These are phyloP conservation scores for Candida odintsovae DNA, from an alignment of 805 yeast genomes.

Conservation along the genomic window DNA sequence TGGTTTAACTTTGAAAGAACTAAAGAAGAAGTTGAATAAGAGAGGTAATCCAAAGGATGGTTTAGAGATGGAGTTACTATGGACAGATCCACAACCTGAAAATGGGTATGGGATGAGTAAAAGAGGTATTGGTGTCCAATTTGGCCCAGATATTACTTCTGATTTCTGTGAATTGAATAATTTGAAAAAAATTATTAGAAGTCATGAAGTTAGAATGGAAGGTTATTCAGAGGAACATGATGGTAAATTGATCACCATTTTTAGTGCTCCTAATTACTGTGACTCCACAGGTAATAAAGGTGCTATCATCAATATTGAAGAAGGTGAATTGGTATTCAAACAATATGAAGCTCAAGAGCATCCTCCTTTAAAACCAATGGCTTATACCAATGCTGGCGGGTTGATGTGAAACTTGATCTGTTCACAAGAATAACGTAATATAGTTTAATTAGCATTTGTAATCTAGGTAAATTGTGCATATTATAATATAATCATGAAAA, in stretches of 20 bases:
- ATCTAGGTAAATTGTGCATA: background rate
- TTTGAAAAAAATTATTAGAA: conserved; percentile 76
- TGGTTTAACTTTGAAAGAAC: conserved; percentile 63
- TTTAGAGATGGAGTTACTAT: conserved; percentile 89
- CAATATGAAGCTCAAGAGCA: conserved; percentile 81
- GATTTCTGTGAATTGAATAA: conserved; percentile 67
- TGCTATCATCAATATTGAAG: conserved; percentile 68
- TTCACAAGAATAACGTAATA: background rate
- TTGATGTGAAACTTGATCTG: background rate
- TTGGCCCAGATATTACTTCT: conserved; percentile 92
- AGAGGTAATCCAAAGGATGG: conserved; percentile 89
- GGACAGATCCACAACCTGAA: conserved; percentile 91
- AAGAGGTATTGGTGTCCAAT: conserved; percentile 93
- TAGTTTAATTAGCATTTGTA: background rate
- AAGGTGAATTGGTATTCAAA: conserved; percentile 43
- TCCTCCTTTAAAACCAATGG: conserved; percentile 93
- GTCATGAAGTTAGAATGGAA: conserved; percentile 91
- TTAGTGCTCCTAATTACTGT: conserved; percentile 97
- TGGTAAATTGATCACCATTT: conserved; percentile 85
- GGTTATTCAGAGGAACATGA: conserved; percentile 89
- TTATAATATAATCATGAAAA: too few relatives aligned
- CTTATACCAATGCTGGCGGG: conserved; percentile 49
- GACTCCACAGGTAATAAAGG: conserved; percentile 89
- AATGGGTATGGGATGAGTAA: conserved; percentile 83
- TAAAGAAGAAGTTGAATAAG: conserved; percentile 66